phyloP scores from a whole-genome alignment of 169 alveolate species.

The Miamiensis avidus region DNA sequence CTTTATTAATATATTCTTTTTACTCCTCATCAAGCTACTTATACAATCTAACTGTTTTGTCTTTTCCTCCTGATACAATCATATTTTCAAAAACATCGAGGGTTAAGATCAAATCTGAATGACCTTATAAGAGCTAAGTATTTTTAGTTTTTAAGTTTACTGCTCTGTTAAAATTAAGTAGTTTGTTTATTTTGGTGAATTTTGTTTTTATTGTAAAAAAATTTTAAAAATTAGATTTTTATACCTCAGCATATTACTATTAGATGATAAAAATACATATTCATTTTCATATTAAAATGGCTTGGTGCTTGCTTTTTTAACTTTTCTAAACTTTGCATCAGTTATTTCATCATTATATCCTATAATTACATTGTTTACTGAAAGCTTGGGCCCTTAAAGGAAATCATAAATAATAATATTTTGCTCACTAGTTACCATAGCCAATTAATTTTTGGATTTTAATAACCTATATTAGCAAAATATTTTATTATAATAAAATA shows the following conservation, averaged over 20 bases:
- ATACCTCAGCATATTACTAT: slow-evolving; percentile 49
- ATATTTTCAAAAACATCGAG: slow-evolving; percentile 58
- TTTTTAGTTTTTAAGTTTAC: slow-evolving; percentile 55
- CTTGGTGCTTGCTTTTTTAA: slow-evolving; percentile 4
- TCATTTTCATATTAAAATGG: slow-evolving; percentile 20
- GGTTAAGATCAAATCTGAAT: slow-evolving; percentile 75
- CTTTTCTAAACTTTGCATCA: slow-evolving; percentile 43
- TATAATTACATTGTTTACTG: background rate
- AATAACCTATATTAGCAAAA: slow-evolving; percentile 4
- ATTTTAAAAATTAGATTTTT: slow-evolving; percentile 14
- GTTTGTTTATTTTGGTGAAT: slow-evolving; percentile 25
- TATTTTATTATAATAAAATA: too few relatives aligned
- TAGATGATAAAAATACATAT: slow-evolving; percentile 46
- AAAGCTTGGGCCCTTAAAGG: slow-evolving; percentile 23
- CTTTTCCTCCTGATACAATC: slow-evolving; percentile 79
- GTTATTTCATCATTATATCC: slow-evolving; percentile 72
- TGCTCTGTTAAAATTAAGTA: slow-evolving; percentile 19
- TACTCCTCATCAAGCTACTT: slow-evolving; percentile 43
- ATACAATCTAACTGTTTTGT: slow-evolving; percentile 73
- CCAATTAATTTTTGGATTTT: slow-evolving; percentile 29
- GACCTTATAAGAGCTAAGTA: slow-evolving; percentile 69
- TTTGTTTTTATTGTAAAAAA: slow-evolving; percentile 54
- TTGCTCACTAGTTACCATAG: slow-evolving; percentile 55
- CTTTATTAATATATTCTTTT: slow-evolving; percentile 7
- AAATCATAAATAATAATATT: slow-evolving; percentile 36